Evolutionary conservation across 176 grass and related monocot species (phyloP).

Genomic region (Triticum monococcum): DNA sequence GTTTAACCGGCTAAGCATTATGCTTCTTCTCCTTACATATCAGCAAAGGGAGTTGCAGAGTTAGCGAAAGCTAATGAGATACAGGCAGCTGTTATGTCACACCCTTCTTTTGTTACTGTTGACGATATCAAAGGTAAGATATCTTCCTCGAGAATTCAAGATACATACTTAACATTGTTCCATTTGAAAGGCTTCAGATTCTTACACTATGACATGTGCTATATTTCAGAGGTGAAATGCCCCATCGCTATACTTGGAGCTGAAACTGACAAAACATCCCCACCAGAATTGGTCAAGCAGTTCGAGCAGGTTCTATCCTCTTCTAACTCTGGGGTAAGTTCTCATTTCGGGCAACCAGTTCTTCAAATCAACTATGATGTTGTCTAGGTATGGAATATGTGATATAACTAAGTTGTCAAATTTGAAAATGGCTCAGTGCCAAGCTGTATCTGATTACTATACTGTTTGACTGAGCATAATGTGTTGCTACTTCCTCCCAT

Average conservation of each 20-base stretch:
- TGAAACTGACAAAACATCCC: constrained; percentile 56
- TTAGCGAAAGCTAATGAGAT: constrained; percentile 66
- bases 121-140: constrained; percentile 69
- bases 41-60: constrained; percentile 74
- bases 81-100: constrained; percentile 63
- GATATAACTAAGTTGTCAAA: not conserved
- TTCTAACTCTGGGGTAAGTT: constrained; percentile 49
- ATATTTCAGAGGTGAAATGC: constrained; percentile 55
- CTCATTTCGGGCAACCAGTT: not conserved
- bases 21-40: not conserved
- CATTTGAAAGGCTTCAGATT: not conserved
- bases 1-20: not conserved
- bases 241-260: constrained; percentile 70
- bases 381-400: not conserved
- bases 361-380: not conserved
- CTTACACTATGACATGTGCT: not conserved
- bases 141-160: not conserved
- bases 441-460: not conserved
- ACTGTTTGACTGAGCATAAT: not conserved
- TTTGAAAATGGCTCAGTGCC: not conserved
- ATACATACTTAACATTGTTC: not conserved
- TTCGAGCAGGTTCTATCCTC: constrained; percentile 53
- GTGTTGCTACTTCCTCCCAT: not conserved
- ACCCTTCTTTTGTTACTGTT: constrained; percentile 60
- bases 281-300: constrained; percentile 63